Conservation (phyloP, 2,329 filamentous ascomycete genomes). For the Catunica adiposa region DNA sequence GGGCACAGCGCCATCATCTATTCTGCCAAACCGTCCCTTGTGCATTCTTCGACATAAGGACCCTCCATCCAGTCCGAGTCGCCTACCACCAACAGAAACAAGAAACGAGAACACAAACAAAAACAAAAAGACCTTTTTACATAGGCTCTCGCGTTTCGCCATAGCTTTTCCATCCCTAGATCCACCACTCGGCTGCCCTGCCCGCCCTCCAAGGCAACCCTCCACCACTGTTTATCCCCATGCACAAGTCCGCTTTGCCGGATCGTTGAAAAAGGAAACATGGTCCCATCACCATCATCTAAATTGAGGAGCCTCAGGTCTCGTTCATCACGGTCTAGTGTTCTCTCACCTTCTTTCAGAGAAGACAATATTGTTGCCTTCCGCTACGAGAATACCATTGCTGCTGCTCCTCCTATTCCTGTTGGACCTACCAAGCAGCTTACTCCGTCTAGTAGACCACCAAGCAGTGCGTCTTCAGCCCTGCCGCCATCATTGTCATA, state of each 20-base stretch:
- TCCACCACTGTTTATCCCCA: neutral
- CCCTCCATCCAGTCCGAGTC: neutral
- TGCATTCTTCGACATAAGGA: neutral
- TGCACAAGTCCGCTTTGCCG: neutral
- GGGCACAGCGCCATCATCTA: neutral
- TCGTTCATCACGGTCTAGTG: constrained; percentile 19
- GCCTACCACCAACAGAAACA: neutral
- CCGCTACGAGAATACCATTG: constrained; percentile 44
- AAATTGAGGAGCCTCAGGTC: constrained; percentile 18
- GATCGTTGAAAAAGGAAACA: neutral
- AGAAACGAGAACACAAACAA: neutral
- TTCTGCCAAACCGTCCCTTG: neutral
- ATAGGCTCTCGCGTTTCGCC: neutral
- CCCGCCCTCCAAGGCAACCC: neutral
- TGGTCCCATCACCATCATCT: constrained; percentile 15
- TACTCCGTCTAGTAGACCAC: constrained; percentile 11
- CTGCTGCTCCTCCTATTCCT: constrained; percentile 39
- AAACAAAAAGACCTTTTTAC: neutral
- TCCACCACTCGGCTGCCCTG: neutral
- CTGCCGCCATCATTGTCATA: neutral
- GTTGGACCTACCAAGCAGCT: constrained; percentile 18
- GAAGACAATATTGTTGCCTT: constrained; percentile 36
- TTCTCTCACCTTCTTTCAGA: constrained; percentile 27
- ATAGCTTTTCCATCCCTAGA: neutral
- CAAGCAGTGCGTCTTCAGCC: constrained; percentile 4